These are phyloP conservation scores for Cladophialophora immunda DNA, from an alignment of 2,329 filamentous ascomycete genomes.

Conservation along the genomic window DNA sequence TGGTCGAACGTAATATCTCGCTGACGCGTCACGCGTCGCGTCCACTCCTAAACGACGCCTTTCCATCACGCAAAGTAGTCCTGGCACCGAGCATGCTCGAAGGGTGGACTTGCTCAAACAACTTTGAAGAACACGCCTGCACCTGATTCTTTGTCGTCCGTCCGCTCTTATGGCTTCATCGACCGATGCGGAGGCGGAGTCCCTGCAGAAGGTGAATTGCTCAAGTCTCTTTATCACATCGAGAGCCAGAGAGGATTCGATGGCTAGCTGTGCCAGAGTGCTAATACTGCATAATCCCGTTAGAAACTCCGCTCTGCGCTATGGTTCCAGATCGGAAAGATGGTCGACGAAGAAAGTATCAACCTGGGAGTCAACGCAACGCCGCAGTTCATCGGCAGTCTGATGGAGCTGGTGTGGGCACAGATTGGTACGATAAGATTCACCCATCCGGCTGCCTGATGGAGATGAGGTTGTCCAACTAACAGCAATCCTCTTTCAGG, in stretches of 20 bases:
- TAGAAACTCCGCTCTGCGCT: constrained; percentile 75
- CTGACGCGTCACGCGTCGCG: constrained; percentile 1
- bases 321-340: constrained; percentile 84
- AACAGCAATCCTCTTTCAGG: constrained; percentile 48
- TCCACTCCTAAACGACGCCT: background rate
- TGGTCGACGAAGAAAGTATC: constrained; percentile 84
- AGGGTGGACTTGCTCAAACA: background rate
- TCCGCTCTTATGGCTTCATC: constrained; percentile 21
- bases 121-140: background rate
- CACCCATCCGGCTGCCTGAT: background rate
- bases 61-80: background rate
- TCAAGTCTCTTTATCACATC: background rate
- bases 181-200: constrained; percentile 25
- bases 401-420: constrained; percentile 87
- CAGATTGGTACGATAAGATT: constrained; percentile 74
- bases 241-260: background rate
- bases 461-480: background rate
- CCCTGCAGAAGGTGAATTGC: constrained; percentile 24
- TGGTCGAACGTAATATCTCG: background rate
- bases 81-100: background rate
- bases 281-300: background rate
- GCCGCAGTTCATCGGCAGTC: constrained; percentile 84
- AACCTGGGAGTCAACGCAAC: constrained; percentile 82
- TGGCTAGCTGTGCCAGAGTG: background rate
- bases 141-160: background rate